These are phyloP conservation scores for Takashimella tepidaria DNA, from an alignment of 1,284 basidiomycete genomes.

Conservation along the genomic window DNA sequence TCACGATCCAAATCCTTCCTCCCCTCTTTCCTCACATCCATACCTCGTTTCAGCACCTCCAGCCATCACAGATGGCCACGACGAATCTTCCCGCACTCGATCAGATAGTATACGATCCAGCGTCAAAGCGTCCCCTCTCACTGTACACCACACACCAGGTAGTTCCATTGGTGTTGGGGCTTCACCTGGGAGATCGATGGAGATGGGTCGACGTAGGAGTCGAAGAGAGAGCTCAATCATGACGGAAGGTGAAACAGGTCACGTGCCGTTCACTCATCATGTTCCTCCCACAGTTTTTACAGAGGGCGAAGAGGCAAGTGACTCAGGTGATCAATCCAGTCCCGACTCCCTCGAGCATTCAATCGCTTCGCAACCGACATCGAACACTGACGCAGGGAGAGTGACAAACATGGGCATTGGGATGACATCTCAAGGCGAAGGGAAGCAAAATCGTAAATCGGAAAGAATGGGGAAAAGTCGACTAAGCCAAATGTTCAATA, in stretches of 20 bases:
- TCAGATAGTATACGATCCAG: constrained; percentile 7
- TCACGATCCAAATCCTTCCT: not conserved
- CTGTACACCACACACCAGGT: not conserved
- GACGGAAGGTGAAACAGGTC: constrained; percentile 22
- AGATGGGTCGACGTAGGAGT: not conserved
- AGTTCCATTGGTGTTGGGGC: not conserved
- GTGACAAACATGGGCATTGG: too few species aligned
- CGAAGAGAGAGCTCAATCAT: not conserved
- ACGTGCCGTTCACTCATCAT: constrained; percentile 38
- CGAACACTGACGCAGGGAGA: too few species aligned
- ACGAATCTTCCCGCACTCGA: constrained; percentile 15
- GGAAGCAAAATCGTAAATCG: constrained; percentile 6
- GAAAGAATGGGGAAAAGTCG: constrained; percentile 15
- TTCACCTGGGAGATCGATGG: not conserved
- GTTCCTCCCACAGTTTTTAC: constrained; percentile 19
- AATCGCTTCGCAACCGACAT: too few species aligned
- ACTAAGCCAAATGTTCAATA: constrained; percentile 22
- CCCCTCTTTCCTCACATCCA: constrained; percentile 17
- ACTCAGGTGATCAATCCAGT: too few species aligned
- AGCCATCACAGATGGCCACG: constrained; percentile 23
- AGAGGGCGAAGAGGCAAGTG: too few species aligned
- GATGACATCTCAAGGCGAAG: not conserved
- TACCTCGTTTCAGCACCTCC: constrained; percentile 39
- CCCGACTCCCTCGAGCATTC: too few species aligned
- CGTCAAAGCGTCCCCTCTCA: not conserved